These are phyloP conservation scores for Candida nemodendra DNA, from an alignment of 805 yeast genomes.

Conservation along the genomic window DNA sequence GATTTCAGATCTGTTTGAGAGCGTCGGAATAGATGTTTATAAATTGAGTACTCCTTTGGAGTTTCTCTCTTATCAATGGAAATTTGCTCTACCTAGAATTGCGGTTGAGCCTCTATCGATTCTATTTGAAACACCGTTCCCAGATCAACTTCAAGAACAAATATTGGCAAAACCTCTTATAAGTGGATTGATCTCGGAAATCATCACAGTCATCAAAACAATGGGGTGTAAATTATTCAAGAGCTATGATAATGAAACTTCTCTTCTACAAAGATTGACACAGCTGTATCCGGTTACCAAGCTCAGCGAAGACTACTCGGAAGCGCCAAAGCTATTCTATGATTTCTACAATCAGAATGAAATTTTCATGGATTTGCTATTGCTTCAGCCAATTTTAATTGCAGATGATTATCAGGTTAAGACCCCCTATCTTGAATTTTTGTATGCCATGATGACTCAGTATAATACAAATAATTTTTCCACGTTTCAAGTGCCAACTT, in stretches of 20 bases:
- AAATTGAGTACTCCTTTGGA: constrained; percentile 53
- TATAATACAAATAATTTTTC: constrained; percentile 48
- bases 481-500: constrained; percentile 29
- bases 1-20: constrained; percentile 37
- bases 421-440: constrained; percentile 87
- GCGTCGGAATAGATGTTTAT: constrained; percentile 44
- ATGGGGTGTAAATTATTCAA: constrained; percentile 74
- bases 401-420: constrained; percentile 87
- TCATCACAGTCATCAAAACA: constrained; percentile 66
- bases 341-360: constrained; percentile 58
- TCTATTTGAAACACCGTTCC: constrained; percentile 67
- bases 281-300: constrained; percentile 39
- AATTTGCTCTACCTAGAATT: constrained; percentile 72
- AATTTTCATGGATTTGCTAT: constrained; percentile 68
- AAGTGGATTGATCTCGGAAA: constrained; percentile 75
- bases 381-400: constrained; percentile 81
- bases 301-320: constrained; percentile 34
- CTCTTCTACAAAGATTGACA: constrained; percentile 54
- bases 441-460: constrained; percentile 77
- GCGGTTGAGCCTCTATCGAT: constrained; percentile 77
- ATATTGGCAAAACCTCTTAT: constrained; percentile 83
- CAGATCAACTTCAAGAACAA: constrained; percentile 56
- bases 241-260: constrained; percentile 66
- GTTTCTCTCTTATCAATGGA: constrained; percentile 78
- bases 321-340: constrained; percentile 62